Conservation (phyloP, 768 basidiomycete genomes). For the Macrolepiota albuminosa region DNA sequence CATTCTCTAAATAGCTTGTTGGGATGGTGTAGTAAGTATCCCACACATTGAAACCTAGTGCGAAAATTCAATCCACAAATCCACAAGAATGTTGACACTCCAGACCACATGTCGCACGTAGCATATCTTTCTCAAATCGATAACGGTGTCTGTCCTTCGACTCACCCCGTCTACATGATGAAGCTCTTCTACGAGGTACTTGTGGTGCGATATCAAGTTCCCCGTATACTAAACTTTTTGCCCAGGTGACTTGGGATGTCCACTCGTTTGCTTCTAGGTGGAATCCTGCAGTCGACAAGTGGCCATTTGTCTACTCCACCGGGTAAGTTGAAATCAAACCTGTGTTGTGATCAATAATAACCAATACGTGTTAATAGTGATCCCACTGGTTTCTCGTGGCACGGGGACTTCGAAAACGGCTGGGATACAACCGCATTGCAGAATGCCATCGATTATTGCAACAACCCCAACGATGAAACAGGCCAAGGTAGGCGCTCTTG, state of each 20-base stretch:
- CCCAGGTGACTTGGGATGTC: conserved; percentile 35
- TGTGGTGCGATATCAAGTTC: background rate
- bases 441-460: conserved; percentile 41
- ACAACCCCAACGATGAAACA: conserved; percentile 34
- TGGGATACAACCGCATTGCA: conserved; percentile 45
- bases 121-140: conserved; percentile 30
- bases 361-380: conserved; percentile 29
- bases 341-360: background rate
- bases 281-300: conserved; percentile 26
- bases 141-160: conserved; percentile 33
- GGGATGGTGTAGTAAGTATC: conserved; percentile 32
- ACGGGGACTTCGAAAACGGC: conserved; percentile 45
- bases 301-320: conserved; percentile 42
- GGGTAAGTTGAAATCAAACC: conserved; percentile 23
- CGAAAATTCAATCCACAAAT: background rate
- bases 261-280: conserved; percentile 29
- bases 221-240: background rate
- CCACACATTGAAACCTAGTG: background rate
- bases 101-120: conserved; percentile 32
- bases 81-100: conserved; percentile 32
- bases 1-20: conserved; percentile 23
- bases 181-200: conserved; percentile 34
- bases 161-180: conserved; percentile 33
- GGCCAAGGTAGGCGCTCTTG: conserved; percentile 15
- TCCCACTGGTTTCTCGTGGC: conserved; percentile 46